These are phyloP conservation scores for Petunia axillaris DNA, from an alignment of 257 asterid species.

Conservation along the genomic window DNA sequence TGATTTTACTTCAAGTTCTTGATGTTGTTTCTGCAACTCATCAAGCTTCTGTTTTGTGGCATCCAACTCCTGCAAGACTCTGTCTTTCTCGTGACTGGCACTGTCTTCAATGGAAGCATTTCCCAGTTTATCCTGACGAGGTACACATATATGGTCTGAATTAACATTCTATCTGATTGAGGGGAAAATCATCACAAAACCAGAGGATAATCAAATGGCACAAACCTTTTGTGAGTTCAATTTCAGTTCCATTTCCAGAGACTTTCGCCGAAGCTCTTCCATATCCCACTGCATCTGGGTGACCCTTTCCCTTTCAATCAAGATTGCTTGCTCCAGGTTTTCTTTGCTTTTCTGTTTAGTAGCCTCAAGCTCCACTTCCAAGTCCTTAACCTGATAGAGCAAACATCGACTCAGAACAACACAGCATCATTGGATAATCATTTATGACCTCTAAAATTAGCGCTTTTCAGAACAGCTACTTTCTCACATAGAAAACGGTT, in stretches of 20 bases:
- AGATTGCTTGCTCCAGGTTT: slow-evolving; percentile 87
- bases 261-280: slow-evolving; percentile 87
- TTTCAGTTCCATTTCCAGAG: slow-evolving; percentile 86
- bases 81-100: slow-evolving; percentile 50
- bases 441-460: slow-evolving; percentile 17
- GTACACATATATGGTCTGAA: slow-evolving; percentile 10
- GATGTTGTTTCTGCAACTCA: slow-evolving; percentile 65
- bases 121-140: slow-evolving; percentile 50
- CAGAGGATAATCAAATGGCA: slow-evolving; percentile 29
- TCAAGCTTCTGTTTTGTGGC: slow-evolving; percentile 59
- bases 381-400: slow-evolving; percentile 79
- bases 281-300: slow-evolving; percentile 99
- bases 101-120: slow-evolving; percentile 37
- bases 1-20: slow-evolving; percentile 74
- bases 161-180: slow-evolving; percentile 27
- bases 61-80: slow-evolving; percentile 59
- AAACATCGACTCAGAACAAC: slow-evolving; percentile 12
- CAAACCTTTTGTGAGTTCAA: slow-evolving; percentile 72
- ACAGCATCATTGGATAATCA: background rate
- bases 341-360: slow-evolving; percentile 85
- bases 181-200: slow-evolving; percentile 27
- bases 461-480: background rate
- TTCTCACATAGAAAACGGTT: slow-evolving; percentile 10
- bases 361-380: slow-evolving; percentile 94
- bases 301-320: slow-evolving; percentile 87